Evolutionary conservation across 1,139 yeast species (phyloP), one percentile per base, ranked within the genome.

Genomic region (Blastobotrys raffinosifermentans): DNA sequence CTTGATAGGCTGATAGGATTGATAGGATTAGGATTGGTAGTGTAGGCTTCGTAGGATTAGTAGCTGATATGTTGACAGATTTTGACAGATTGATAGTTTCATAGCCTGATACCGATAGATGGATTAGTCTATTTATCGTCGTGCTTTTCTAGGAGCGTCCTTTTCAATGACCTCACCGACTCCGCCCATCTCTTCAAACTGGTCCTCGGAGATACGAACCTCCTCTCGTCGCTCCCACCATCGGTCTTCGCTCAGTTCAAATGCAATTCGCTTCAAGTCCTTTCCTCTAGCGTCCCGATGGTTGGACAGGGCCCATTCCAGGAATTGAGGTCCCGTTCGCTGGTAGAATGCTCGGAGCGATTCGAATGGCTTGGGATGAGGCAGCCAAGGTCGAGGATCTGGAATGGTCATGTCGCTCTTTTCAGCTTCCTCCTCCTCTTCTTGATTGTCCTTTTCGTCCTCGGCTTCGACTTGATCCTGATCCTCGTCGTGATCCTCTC

Each of bases 201-300:
- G 76, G 51, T 89, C 97, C 63, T 91, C 98, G 32, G 86, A 84
- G 27, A 77, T 72, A 55, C 94, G 79, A 17, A 89, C 80, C 51
- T 81, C 93, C 55, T 91, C 97, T 65, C 97, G 79, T 66, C 97
- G 81, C 58, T 91, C 97, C 97, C 97, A 91, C 93, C 95, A 91
- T 65, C 97, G 75, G 47, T 81, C 93, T 62, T 89, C 95, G 59
- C 94, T 82, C 44, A 89, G 64, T 49, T 87, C 96, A 58, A 91
- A 91, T 0, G 96, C 83, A 29, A 84, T 82, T 43, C 83, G 80
- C 65, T 89, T 87, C 60, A 91, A 72, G 53, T 85, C 81, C 59
- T 91, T 91, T 39, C 96, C 97, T 51, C 94, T 75, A n/a, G 86
- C 80, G 41, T 84, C 91, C 50, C 84, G 72, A 49, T 84, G 80